phyloP scores from a whole-genome alignment of 768 basidiomycete species.

The Tylopilus intermedius region DNA sequence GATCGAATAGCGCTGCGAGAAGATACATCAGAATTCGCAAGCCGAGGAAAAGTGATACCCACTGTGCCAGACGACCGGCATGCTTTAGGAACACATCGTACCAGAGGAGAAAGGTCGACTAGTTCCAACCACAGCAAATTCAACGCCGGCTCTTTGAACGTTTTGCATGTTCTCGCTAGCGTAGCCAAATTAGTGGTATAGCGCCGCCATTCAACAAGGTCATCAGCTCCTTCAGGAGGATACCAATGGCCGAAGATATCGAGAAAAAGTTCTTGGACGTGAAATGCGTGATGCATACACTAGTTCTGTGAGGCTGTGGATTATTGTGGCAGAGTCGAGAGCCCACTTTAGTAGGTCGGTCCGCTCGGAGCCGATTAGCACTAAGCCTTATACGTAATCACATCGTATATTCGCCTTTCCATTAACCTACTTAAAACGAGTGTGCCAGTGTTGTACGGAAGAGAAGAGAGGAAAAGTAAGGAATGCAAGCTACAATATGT shows the following conservation, averaged over 20 bases:
- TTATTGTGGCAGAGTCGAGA: not conserved
- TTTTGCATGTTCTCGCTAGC: not conserved
- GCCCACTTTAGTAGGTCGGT: too few species aligned
- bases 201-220: not conserved
- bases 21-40: not conserved
- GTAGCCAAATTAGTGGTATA: not conserved
- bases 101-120: not conserved
- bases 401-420: not conserved
- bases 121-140: not conserved
- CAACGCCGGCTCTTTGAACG: not conserved
- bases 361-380: not conserved
- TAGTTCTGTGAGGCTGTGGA: not conserved
- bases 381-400: not conserved
- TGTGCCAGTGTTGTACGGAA: slow-evolving; percentile 2
- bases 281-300: not conserved
- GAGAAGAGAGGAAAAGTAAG: not conserved
- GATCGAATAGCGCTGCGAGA: not conserved
- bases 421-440: slow-evolving; percentile 5
- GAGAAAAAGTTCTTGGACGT: not conserved
- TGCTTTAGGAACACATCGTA: not conserved
- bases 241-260: not conserved
- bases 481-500: not conserved
- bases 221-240: not conserved
- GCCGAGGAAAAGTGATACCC: not conserved
- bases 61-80: not conserved